Evolutionary conservation across 1,139 yeast species (phyloP).

Genomic region (Zygotorulaspora mrakii): DNA sequence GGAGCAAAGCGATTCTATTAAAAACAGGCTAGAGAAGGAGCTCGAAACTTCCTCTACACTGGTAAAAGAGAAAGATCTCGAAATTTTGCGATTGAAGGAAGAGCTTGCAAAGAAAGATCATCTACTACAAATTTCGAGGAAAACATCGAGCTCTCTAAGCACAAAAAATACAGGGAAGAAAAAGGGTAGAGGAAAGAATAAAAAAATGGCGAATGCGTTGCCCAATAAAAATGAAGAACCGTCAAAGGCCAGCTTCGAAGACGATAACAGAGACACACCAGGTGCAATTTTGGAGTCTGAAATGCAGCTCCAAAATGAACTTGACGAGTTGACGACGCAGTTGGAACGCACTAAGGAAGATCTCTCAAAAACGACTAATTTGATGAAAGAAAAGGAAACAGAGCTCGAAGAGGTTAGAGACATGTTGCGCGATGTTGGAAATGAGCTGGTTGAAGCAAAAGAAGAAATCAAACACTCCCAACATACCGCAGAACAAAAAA

Average conservation of each 20-base stretch:
- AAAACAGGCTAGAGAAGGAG: too few relatives aligned
- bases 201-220: constrained; percentile 15
- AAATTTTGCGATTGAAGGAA: constrained; percentile 3
- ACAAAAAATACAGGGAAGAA: constrained; percentile 16
- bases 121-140: too few relatives aligned
- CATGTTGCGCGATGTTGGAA: constrained; percentile 68
- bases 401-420: constrained; percentile 52
- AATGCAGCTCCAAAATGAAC: constrained; percentile 5
- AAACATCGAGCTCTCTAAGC: not conserved
- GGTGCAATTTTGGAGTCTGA: constrained; percentile 5
- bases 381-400: constrained; percentile 26
- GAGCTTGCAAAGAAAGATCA: constrained; percentile 2
- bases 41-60: not conserved
- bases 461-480: constrained; percentile 27
- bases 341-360: constrained; percentile 16
- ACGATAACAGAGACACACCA: not conserved
- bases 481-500: constrained; percentile 14
- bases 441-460: constrained; percentile 55
- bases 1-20: too few relatives aligned
- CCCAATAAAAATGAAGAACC: constrained; percentile 10
- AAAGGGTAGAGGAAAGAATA: constrained; percentile 23
- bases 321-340: constrained; percentile 20
- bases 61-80: not conserved
- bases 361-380: constrained; percentile 10
- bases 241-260: constrained; percentile 18